Evolutionary conservation across 805 yeast species (phyloP).

Genomic region (Candida tallmaniae): DNA sequence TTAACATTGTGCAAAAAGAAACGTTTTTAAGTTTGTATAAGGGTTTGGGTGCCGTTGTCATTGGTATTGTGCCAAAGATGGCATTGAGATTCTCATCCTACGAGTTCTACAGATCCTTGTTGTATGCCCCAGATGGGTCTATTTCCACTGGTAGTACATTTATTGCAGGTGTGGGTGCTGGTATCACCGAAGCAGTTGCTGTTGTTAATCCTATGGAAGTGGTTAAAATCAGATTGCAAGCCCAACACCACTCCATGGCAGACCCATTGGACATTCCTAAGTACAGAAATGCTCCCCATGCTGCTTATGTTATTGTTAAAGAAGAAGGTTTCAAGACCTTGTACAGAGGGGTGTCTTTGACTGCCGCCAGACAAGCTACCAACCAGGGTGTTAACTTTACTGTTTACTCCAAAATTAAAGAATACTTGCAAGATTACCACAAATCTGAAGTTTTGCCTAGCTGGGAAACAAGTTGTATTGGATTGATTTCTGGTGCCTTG

Average conservation of each 20-base stretch:
- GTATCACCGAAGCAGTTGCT: constrained; percentile 90
- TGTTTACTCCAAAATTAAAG: constrained; percentile 82
- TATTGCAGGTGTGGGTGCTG: constrained; percentile 94
- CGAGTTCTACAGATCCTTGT: constrained; percentile 74
- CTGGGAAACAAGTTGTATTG: constrained; percentile 91
- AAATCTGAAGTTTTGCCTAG: constrained; percentile 64
- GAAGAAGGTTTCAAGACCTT: constrained; percentile 90
- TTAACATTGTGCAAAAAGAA: constrained; percentile 70
- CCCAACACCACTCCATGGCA: constrained; percentile 86
- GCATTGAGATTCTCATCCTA: constrained; percentile 94
- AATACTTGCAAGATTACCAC: constrained; percentile 60
- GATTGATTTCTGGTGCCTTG: constrained; percentile 90
- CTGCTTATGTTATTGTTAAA: constrained; percentile 72
- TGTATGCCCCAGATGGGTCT: constrained; percentile 59
- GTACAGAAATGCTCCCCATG: constrained; percentile 91
- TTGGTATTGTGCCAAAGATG: constrained; percentile 98
- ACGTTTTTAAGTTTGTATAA: constrained; percentile 84
- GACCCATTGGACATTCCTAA: constrained; percentile 80
- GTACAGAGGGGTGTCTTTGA: constrained; percentile 91
- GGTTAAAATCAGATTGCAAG: constrained; percentile 92
- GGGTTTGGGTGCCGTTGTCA: constrained; percentile 94
- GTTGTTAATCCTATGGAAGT: constrained; percentile 98
- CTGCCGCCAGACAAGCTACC: constrained; percentile 97
- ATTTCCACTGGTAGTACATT: constrained; percentile 75
- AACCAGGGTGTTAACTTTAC: constrained; percentile 99